phyloP scores from a whole-genome alignment of 78 protist genomes.

The Dictyostelium citrinum region DNA sequence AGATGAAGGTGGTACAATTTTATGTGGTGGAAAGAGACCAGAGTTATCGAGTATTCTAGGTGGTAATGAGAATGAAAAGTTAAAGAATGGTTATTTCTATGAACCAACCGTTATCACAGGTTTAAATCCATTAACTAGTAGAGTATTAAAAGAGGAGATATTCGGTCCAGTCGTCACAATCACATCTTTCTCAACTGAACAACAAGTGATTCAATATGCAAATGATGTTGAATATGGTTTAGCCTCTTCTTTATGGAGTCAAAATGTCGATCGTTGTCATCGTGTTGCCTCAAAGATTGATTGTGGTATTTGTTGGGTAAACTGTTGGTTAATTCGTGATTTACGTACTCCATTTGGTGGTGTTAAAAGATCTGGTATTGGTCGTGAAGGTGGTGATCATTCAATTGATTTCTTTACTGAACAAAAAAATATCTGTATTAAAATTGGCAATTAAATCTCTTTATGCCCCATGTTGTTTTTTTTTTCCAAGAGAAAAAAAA shows the following conservation, averaged over 20 bases:
- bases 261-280: conserved; percentile 70
- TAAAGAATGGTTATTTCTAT: conserved; percentile 78
- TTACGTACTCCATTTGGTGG: conserved; percentile 76
- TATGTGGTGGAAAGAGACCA: conserved; percentile 39
- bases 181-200: conserved; percentile 71
- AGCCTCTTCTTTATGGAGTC: conserved; percentile 89
- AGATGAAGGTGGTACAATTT: conserved; percentile 85
- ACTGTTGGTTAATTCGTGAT: conserved; percentile 90
- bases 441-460: background rate
- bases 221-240: conserved; percentile 90
- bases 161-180: conserved; percentile 92
- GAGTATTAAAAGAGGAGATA: conserved; percentile 76
- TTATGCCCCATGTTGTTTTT: background rate
- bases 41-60: background rate
- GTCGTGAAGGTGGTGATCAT: conserved; percentile 92
- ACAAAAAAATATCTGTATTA: conserved; percentile 87
- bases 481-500: background rate
- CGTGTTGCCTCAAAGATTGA: conserved; percentile 81
- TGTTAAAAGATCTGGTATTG: conserved; percentile 85
- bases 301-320: conserved; percentile 93
- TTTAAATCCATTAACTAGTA: background rate
- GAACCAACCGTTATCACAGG: conserved; percentile 88
- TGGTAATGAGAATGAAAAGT: background rate
- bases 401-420: conserved; percentile 90
- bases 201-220: conserved; percentile 83